phyloP scores from a whole-genome alignment of 257 asterid species.

The Perilla frutescens region DNA sequence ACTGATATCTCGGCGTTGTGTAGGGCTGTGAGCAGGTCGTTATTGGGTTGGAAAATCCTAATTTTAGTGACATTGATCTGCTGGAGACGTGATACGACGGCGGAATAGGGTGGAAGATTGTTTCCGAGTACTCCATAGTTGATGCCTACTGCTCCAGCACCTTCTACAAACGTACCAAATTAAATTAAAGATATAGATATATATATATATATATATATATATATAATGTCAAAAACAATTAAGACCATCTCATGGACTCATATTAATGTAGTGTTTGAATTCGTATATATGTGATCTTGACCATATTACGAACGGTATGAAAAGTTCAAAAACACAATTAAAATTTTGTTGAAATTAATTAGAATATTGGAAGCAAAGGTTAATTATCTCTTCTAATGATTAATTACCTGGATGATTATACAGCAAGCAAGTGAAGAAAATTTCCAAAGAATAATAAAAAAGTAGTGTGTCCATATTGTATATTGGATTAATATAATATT shows the following conservation, averaged over 20 bases:
- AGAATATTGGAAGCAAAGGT: too few relatives aligned
- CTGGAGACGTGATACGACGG: background rate
- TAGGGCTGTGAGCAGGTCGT: conserved; percentile 41
- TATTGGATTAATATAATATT: too few relatives aligned
- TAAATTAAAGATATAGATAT: background rate
- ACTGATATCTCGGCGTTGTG: conserved; percentile 38
- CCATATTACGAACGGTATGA: too few relatives aligned
- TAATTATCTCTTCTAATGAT: too few relatives aligned
- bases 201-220: too few relatives aligned
- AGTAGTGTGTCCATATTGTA: too few relatives aligned
- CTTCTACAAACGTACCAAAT: background rate
- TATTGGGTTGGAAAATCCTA: conserved; percentile 10
- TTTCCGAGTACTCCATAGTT: conserved; percentile 18
- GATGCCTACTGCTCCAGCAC: conserved; percentile 6
- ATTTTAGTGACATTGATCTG: background rate
- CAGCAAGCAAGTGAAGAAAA: conserved; percentile 12
- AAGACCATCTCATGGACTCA: too few relatives aligned
- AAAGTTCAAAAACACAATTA: too few relatives aligned
- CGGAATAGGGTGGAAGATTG: background rate
- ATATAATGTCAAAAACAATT: too few relatives aligned
- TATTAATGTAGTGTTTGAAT: too few relatives aligned
- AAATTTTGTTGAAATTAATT: too few relatives aligned
- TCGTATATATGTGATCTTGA: too few relatives aligned
- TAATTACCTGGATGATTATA: background rate
- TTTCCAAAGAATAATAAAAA: background rate